Evolutionary conservation across 257 asterid genomes (phyloP), one percentile per base, ranked within the genome.

Genomic region (Solanum virginianum): DNA sequence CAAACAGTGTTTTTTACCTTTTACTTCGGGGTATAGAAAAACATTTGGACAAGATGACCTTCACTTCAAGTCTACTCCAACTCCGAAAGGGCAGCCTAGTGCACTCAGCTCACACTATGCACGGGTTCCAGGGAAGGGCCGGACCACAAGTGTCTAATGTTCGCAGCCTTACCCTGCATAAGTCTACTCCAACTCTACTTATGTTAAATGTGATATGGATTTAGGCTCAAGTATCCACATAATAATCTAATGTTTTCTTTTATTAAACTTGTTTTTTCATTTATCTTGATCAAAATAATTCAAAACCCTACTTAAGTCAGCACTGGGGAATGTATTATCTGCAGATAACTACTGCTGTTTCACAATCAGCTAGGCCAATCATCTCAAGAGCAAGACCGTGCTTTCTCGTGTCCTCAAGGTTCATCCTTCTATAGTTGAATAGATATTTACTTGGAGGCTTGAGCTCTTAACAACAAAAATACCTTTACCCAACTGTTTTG

Each of bases 291-390:
- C 80, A 41, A 70, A 10, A 70, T 39, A 70, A 29, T 70, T 70
- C 54, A 70, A 0, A 70, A 70, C 29, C 79, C 26, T 39, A 18
- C 54, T 70, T 70, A 41, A 70, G 54, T 39, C 54, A 18, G 5
- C 53, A 39, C 54, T 0, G 5, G 29, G 79, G 16, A 32, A 70
- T 70, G 29, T 18, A 15, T 43, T 12, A 71, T 89, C 17, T 87
- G 89, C 93, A 95, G 98, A 87, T 95, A 84, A 88, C 94, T 71
- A 91, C 94, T 84, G 87, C 91, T 70, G 97, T 94, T 84, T 91
- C 95, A 57, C 87, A 90, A 85, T 89, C 91, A 20, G 92, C 90
- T 43, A 89, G 84, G 84, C 90, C 95, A 82, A 82, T 87, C 45
- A 80, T 90, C 82, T 89, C 92, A 32, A 91, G 87, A 85, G 94